Evolutionary conservation across 345 rosid genomes (phyloP), one percentile per base, ranked within the genome.

Genomic region (Brassica nigra): DNA sequence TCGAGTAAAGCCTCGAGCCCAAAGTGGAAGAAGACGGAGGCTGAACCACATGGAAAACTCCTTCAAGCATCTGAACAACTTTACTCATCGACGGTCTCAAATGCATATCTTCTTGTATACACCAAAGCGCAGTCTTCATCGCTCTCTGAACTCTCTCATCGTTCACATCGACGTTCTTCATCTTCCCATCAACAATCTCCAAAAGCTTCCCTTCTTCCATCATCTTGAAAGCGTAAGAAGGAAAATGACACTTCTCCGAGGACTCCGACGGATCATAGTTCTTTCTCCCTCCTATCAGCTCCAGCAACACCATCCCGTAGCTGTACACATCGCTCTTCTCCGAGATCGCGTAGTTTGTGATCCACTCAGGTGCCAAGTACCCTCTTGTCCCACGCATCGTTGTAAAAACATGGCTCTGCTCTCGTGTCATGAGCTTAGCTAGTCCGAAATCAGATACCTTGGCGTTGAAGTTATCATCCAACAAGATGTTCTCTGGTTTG

Each of bases 31-130:
- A 91, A 11, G 70, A 29, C 4, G 97, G 99, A 1, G 95, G 98
- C 36, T 78, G 80, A 29, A 87, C 77, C 72, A 92, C 98, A 0
- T 75, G 75, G 44, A 73, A 85, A 31, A 95, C 80, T 10, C 99
- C 97, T 87, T 95, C 99, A 11, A 95, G 98, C 99, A 95, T 95
- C 74, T 95, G 98, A 62, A 90, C 93, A 18, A 91, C 98, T 86
- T 85, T 95, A 37, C 85, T 74, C 99, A 95, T 95, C 16, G 95
- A 77, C 18, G 98, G 98, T 79, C 99, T 87, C n/a, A 83, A 59
- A 68, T 54, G 30, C 97, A 92, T 95, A 28, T 95, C 98, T 74
- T 95, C 98, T 74, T 95, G 98, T 78, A 91, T 86, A 58, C 98
- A 95, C 98, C 99, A 92, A 77, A 95, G 81, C 4, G 99, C 98